phyloP scores from a whole-genome alignment of 306 rosid species.

The Vachellia pachyceras region DNA sequence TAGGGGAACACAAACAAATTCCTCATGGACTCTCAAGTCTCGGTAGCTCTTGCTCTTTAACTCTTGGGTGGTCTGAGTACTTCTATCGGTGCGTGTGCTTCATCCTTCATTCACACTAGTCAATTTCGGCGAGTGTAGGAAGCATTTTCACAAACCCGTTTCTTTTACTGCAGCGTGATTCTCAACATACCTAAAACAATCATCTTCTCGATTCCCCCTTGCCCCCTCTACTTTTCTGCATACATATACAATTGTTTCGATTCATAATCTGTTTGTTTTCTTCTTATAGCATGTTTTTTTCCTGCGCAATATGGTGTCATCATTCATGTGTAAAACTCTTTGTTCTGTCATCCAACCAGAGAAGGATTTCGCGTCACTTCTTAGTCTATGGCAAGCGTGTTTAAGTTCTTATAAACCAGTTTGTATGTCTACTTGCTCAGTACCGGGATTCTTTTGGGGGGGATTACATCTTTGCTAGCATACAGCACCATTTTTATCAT shows the following conservation, averaged over 20 bases:
- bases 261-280: background rate
- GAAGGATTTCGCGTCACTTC: constrained; percentile 6
- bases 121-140: background rate
- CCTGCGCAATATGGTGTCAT: background rate
- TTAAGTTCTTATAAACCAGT: background rate
- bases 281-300: background rate
- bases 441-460: background rate
- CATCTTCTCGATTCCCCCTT: background rate
- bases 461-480: background rate
- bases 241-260: background rate
- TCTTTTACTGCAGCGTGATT: background rate
- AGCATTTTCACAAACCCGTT: constrained; percentile 11
- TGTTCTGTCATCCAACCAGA: background rate
- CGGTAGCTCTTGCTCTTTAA: constrained; percentile 91
- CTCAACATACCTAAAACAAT: background rate
- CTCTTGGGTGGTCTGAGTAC: constrained; percentile 91
- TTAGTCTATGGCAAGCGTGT: background rate
- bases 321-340: background rate
- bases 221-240: background rate
- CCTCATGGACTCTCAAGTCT: constrained; percentile 82
- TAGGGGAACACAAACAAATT: background rate
- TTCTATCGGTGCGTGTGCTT: constrained; percentile 68
- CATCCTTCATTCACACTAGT: background rate
- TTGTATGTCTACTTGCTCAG: background rate
- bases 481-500: background rate